Percentiles rank a stretch among this genome's conserved stretches.
These are phyloP conservation scores for Saccharomycopsis sp. DNA, from an alignment of 805 yeast species.

Conservation along the genomic window DNA sequence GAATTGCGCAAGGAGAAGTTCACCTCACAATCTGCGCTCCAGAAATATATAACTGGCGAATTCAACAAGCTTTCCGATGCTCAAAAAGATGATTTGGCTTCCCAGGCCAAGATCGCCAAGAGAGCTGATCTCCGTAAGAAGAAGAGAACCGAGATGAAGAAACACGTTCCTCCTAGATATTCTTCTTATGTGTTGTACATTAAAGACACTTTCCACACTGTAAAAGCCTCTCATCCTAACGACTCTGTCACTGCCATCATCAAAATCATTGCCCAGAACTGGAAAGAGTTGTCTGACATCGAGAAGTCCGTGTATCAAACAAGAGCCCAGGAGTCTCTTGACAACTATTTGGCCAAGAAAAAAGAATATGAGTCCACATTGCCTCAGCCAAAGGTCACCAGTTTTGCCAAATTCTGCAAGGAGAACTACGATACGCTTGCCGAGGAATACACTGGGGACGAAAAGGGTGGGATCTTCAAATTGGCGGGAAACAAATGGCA, in stretches of 20 bases:
- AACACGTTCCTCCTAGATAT: constrained; percentile 10
- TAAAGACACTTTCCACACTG: constrained; percentile 6
- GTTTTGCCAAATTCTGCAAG: constrained; percentile 5
- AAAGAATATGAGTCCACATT: constrained; percentile 1
- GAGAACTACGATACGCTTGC: not conserved
- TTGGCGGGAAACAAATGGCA: constrained; percentile 90
- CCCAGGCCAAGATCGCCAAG: not conserved
- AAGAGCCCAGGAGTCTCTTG: constrained; percentile 3
- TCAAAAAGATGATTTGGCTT: constrained; percentile 2
- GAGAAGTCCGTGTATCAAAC: constrained; percentile 9
- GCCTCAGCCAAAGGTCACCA: not conserved
- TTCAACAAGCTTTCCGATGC: constrained; percentile 4
- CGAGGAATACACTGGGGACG: constrained; percentile 20
- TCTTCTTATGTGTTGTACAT: constrained; percentile 11
- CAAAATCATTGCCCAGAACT: constrained; percentile 9
- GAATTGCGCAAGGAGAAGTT: constrained; percentile 12
- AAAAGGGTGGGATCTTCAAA: constrained; percentile 37
- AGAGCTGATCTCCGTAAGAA: not conserved
- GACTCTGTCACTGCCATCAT: not conserved
- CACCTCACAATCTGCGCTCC: constrained; percentile 7
- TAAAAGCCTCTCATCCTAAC: not conserved
- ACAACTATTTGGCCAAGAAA: constrained; percentile 13
- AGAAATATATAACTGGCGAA: constrained; percentile 1
- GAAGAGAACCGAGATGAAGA: constrained; percentile 6
- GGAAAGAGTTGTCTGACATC: constrained; percentile 9